Evolutionary conservation across 257 asterid species (phyloP), one percentile per base, ranked within the genome.

Genomic region (Jacaranda mimosifolia): DNA sequence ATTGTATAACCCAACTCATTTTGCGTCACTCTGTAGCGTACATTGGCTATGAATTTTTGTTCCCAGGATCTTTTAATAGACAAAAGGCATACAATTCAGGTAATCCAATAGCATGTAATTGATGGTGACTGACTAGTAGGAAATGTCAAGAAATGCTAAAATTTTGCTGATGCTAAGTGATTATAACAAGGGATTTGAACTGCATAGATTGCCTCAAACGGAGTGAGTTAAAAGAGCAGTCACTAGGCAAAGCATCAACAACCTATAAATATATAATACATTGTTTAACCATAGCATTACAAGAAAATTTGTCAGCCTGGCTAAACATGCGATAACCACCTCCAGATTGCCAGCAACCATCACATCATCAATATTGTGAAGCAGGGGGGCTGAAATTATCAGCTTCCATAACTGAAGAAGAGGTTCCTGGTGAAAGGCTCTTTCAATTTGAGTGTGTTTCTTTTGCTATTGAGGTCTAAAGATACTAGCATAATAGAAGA

Each of bases 101-200:
- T 26, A 26, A 26, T 26, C n/a, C 55, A 72, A 43, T 40, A 13
- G 42, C 66, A 68, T 15, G 48, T 62, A 46, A 13, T 36, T 75
- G 73, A 75, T 17, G 65, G 7, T 63, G 36, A 55, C 19, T 1
- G 19, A 26, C 63, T 36, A 52, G 52, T 4, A 72, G 1, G 10
- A 67, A 42, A 65, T 7, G 38, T 65, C 45, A 53, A 75, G n/a
- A 58, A 68, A 56, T 7, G 19, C 46, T 64, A 35, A 40, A 17
- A 42, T 4, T 66, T 8, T 66, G 72, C 38, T 3, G 18, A 9
- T 14, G 52, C 38, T 4, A 9, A 42, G 40, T 40, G 42, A 68
- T 77, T 72, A 60, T 66, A 35, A 17, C 51, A 76, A 53, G 69
- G 42, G 49, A 40, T 15, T 72, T 72, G 68, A 60, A 63, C 15